These are phyloP conservation scores for Trypanosomatidae sp. DNA, from an alignment of 208 protist species.

Conservation along the genomic window DNA sequence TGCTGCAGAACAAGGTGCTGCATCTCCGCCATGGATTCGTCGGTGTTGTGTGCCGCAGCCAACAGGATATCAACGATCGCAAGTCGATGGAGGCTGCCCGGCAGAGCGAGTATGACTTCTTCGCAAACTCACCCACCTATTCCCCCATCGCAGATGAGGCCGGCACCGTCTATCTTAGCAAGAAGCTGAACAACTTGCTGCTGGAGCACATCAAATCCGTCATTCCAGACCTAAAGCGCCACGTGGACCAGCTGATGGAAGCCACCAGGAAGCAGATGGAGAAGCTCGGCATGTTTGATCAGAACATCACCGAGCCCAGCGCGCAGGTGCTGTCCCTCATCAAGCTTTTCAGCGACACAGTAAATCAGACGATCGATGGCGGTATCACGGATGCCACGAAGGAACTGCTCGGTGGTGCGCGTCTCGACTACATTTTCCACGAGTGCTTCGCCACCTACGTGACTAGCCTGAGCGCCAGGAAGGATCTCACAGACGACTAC, in stretches of 20 bases:
- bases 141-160: constrained; percentile 64
- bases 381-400: constrained; percentile 85
- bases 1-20: constrained; percentile 95
- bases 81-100: constrained; percentile 89
- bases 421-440: constrained; percentile 97
- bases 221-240: constrained; percentile 94
- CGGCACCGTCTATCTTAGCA: constrained; percentile 93
- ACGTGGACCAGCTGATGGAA: constrained; percentile 89
- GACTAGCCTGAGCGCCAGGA: constrained; percentile 82
- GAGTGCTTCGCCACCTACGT: constrained; percentile 94
- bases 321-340: constrained; percentile 86
- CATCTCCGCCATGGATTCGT: constrained; percentile 97
- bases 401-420: constrained; percentile 95
- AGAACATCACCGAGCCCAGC: constrained; percentile 79
- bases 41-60: constrained; percentile 98
- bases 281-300: constrained; percentile 87
- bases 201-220: constrained; percentile 95
- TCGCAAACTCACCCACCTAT: constrained; percentile 93
- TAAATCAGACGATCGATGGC: constrained; percentile 95
- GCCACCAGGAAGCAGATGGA: constrained; percentile 90
- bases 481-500: constrained; percentile 93
- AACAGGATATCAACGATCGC: constrained; percentile 96
- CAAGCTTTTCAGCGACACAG: constrained; percentile 86
- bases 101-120: constrained; percentile 93
- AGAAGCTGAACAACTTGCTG: constrained; percentile 92